Evolutionary conservation across 1,284 basidiomycete species (phyloP), one percentile per base, ranked within the genome.

Genomic region (Tetrapyrgos nigripes): DNA sequence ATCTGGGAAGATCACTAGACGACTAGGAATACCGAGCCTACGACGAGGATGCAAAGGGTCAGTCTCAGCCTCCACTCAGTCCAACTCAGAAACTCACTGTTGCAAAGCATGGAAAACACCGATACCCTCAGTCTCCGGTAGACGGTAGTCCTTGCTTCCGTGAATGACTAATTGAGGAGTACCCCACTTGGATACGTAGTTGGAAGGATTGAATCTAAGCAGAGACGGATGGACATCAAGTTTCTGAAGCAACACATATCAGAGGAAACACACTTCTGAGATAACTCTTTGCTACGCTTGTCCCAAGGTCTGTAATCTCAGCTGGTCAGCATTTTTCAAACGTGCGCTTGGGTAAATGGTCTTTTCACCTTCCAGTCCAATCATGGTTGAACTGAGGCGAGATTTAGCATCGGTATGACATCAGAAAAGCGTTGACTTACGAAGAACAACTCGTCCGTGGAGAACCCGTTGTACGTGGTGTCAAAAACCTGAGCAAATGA

Each of bases 381-480:
- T 57, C 55, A 27, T 57, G 55, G 27, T 57, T 57, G 43, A 57
- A 57, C 55, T 57, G 29, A n/a, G 48, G 21, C 4, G 23, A 33
- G 58, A 29, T 28, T 35, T 31, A 21, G 28, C 19, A 17, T 13
- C 10, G 19, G 29, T 26, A 44, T 10, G 8, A 27, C 6, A 23
- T 27, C 33, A 14, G 14, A 43, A 51, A 24, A 50, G 27, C 17
- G 35, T 58, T 46, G 17, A 79, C 86, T 68, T 68, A 92, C 90
- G 76, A 94, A 95, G 82, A 90, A 95, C 44, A 94, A 79, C 68
- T 95, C 91, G 57, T 96, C 94, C 3, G 93, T 97, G 9, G 88
- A 84, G 73, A 89, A 89, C 33, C 92, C 84, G 64, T 87, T 90
- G 74, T 89, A 91, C 17, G 76, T 82, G 1, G 88, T 80, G 64